Evolutionary conservation across 176 grass and related monocot genomes (phyloP), one percentile per base, ranked within the genome.

Genomic region (Lolium perenne): DNA sequence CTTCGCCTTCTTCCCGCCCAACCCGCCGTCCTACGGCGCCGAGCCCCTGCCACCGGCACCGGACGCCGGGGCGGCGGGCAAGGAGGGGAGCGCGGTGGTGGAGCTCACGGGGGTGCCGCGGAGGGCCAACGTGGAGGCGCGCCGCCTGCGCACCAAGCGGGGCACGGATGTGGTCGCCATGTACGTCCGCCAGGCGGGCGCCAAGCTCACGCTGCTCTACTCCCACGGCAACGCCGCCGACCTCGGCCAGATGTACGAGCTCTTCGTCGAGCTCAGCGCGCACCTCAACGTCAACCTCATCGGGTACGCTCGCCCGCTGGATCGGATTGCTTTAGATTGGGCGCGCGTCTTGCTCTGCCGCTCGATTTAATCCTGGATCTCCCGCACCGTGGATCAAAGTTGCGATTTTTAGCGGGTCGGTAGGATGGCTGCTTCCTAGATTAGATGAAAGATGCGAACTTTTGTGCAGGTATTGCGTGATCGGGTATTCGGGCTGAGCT

Each of bases 161-260:
- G 89, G 91, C 68, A 91, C 91, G 43, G 77, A 91, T 61, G 91
- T 98, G 89, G 85, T 98, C 18, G 91, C 86, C 26, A 91, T 98
- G 89, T 86, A 98, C 88, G 95, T 95, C 81, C 92, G 86, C 67
- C 91, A 94, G 82, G 38, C 87, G 7, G 86, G 84, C 21, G 95
- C 95, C 38, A 90, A 71, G 51, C 92, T 98, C 74, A 94, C 95
- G 55, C 83, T 98, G 80, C 95, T 98, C 74, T 98, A 98, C 90
- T 98, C 95, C 29, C 95, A 98, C 85, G 95, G 95, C 62, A 98
- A 98, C 88, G 95, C 95, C 4, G 95, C 95, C 8, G 95, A 98
- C 89, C 91, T 98, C 22, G 95, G 95, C 58, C 95, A 95, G 89
- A 94, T 98, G 95, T 95, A 91, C 72, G 95, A 98, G 77, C 95